phyloP scores from a whole-genome alignment of 164 flowering plant genomes.

The Sedum album region DNA sequence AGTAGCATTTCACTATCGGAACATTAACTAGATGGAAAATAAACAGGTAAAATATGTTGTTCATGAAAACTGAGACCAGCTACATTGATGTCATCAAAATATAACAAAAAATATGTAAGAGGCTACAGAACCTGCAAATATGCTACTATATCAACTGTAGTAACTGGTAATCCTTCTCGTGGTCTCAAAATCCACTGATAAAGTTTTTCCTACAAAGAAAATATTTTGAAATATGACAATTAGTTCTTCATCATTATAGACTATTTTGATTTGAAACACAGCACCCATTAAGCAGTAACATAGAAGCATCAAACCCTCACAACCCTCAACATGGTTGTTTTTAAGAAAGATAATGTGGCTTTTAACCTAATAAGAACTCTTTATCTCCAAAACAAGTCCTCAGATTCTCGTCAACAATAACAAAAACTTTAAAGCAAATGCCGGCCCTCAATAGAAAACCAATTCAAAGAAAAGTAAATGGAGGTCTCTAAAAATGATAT shows the following conservation, averaged over 20 bases:
- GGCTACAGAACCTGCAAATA: constrained; percentile 24
- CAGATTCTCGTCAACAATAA: too few species aligned
- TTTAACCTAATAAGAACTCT: too few species aligned
- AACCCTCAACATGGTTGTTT: too few species aligned
- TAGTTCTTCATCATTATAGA: background rate
- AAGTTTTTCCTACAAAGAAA: constrained; percentile 26
- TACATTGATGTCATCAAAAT: background rate
- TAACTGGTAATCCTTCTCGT: constrained; percentile 21
- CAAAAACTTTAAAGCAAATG: too few species aligned
- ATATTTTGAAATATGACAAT: background rate
- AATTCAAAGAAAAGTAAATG: too few species aligned
- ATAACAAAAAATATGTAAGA: background rate
- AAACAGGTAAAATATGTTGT: background rate
- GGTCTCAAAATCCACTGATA: constrained; percentile 35
- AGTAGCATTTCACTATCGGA: background rate
- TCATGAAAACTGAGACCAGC: background rate
- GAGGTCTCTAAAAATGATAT: too few species aligned
- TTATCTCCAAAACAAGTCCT: too few species aligned
- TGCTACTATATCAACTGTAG: constrained; percentile 20
- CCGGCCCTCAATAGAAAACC: too few species aligned
- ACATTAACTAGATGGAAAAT: background rate
- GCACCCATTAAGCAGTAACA: too few species aligned
- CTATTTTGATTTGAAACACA: too few species aligned
- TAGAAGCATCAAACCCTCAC: too few species aligned
- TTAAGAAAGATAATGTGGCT: too few species aligned